Conservation (phyloP, 495 filamentous ascomycete species). For the Xylaria bambusicola region DNA sequence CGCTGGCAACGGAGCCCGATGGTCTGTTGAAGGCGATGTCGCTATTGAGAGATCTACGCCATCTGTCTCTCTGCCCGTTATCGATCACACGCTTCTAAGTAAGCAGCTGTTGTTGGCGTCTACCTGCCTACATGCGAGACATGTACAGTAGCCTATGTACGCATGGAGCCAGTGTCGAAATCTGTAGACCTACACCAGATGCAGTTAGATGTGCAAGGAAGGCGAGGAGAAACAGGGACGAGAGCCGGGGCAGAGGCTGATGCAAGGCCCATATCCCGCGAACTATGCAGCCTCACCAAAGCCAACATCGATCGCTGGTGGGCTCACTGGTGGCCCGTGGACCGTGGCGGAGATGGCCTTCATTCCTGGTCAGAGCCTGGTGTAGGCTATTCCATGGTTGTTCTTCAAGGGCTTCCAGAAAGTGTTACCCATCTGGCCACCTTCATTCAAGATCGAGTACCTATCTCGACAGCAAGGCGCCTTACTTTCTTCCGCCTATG, state of each 20-base stretch:
- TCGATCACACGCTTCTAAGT: not conserved
- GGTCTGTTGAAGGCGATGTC: not conserved
- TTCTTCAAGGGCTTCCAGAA: slow-evolving; percentile 6
- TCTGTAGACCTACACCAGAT: not conserved
- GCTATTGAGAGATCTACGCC: slow-evolving; percentile 6
- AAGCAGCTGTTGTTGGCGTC: not conserved
- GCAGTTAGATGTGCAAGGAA: not conserved
- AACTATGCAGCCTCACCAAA: not conserved
- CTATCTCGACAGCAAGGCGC: not conserved
- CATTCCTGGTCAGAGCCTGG: no score
- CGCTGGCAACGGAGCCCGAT: not conserved
- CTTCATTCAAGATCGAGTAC: not conserved
- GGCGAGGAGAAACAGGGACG: not conserved
- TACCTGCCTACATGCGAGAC: no score
- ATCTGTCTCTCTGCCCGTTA: not conserved
- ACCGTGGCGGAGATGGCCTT: not conserved
- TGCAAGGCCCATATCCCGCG: slow-evolving; percentile 6
- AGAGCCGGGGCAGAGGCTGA: not conserved
- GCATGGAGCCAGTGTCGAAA: not conserved
- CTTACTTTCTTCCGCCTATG: not conserved
- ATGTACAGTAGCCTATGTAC: no score
- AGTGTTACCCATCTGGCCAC: slow-evolving; percentile 4
- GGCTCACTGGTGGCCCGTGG: no score
- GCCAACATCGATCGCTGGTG: not conserved
- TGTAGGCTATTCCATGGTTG: not conserved